Evolutionary conservation across 495 filamentous ascomycete species (phyloP).

Genomic region (Antarctomyces pellizariae): DNA sequence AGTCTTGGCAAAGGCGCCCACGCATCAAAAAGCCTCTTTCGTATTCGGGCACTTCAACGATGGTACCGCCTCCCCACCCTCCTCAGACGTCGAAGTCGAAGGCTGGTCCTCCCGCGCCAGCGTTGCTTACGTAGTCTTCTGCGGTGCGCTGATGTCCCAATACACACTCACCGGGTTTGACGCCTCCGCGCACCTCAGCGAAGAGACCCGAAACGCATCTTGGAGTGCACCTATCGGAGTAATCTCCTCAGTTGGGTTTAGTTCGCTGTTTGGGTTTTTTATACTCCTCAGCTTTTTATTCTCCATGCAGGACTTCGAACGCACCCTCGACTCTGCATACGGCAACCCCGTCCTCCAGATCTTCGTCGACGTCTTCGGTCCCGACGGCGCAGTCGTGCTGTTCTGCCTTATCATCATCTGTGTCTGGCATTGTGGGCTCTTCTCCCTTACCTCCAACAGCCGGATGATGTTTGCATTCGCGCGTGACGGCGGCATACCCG

Average conservation of each 20-base stretch:
- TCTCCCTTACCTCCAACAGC: conserved; percentile 32
- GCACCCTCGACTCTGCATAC: conserved; percentile 17
- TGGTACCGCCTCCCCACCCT: conserved; percentile 17
- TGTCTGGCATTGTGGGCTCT: conserved; percentile 36
- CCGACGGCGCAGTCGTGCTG: conserved; percentile 27
- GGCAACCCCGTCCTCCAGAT: conserved; percentile 34
- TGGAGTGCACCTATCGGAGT: conserved; percentile 39
- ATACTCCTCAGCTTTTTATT: conserved; percentile 32
- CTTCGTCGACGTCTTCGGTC: conserved; percentile 29
- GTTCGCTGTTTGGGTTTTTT: conserved; percentile 38
- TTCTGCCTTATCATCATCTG: conserved; percentile 35
- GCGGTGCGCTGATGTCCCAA: conserved; percentile 29
- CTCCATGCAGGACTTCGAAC: conserved; percentile 31
- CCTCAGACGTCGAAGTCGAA: too few species aligned
- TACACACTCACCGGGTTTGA: conserved; percentile 33
- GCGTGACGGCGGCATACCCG: conserved; percentile 25
- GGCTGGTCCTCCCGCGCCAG: conserved; percentile 28
- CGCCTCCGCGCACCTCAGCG: conserved; percentile 31
- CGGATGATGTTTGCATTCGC: conserved; percentile 43
- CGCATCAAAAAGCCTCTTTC: conserved; percentile 31
- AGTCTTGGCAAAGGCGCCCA: conserved; percentile 35
- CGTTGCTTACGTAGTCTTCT: conserved; percentile 29
- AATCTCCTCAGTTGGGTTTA: conserved; percentile 31
- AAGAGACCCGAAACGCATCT: conserved; percentile 34
- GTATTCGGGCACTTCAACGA: conserved; percentile 38